These are phyloP conservation scores for Psilocybe azurescens DNA, from an alignment of 768 basidiomycete species.

Conservation along the genomic window DNA sequence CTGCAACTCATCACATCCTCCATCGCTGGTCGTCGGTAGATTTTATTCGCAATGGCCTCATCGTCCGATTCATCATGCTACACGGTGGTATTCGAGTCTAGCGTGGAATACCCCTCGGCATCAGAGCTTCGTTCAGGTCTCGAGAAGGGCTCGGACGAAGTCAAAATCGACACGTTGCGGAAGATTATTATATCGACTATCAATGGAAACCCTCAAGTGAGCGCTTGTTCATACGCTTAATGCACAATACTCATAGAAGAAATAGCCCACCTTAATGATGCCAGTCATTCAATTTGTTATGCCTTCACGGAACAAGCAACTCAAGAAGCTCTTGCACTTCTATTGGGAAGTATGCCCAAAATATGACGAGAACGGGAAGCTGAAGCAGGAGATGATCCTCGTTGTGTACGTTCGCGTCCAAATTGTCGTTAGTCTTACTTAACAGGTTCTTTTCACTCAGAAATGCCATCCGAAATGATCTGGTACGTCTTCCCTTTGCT, in stretches of 20 bases:
- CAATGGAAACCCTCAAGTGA: slow-evolving; percentile 92
- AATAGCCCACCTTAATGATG: slow-evolving; percentile 91
- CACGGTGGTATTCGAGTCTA: slow-evolving; percentile 79
- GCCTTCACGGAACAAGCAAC: slow-evolving; percentile 92
- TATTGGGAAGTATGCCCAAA: slow-evolving; percentile 99
- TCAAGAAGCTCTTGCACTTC: slow-evolving; percentile 96
- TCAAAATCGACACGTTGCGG: slow-evolving; percentile 95
- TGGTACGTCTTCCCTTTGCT: slow-evolving; percentile 56
- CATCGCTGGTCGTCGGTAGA: slow-evolving; percentile 27
- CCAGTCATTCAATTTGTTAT: slow-evolving; percentile 98
- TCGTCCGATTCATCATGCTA: slow-evolving; percentile 72
- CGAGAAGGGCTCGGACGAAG: slow-evolving; percentile 96
- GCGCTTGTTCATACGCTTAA: slow-evolving; percentile 26
- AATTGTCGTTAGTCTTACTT: background rate
- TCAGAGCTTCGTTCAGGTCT: slow-evolving; percentile 82
- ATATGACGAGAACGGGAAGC: slow-evolving; percentile 93
- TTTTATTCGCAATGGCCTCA: slow-evolving; percentile 36
- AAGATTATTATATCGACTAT: slow-evolving; percentile 93
- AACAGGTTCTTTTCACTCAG: slow-evolving; percentile 41
- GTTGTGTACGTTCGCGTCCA: slow-evolving; percentile 77
- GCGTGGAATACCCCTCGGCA: slow-evolving; percentile 75
- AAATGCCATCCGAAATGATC: slow-evolving; percentile 97
- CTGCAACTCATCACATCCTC: slow-evolving; percentile 18
- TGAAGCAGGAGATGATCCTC: slow-evolving; percentile 99
- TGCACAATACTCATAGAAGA: slow-evolving; percentile 4